phyloP scores from a whole-genome alignment of 106 monocot species.

The Platanthera guangdongensis region DNA sequence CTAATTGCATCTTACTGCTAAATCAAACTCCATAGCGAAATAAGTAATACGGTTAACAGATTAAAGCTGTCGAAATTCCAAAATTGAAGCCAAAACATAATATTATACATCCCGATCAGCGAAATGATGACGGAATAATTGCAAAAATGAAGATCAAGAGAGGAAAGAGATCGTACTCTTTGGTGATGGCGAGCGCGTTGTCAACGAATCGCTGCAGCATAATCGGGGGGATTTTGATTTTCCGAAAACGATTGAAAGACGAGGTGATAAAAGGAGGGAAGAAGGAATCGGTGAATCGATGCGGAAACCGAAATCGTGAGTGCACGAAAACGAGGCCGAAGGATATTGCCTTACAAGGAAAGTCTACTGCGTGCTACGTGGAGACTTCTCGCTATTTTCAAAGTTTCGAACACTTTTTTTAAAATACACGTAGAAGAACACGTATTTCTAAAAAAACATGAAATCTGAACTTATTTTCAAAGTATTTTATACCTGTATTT shows the following conservation, averaged over 20 bases:
- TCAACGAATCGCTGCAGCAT: slow-evolving; percentile 65
- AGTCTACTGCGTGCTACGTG: neutral
- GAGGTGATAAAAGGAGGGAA: neutral
- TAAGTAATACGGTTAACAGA: neutral
- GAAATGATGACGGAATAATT: neutral
- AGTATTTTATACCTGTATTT: too few relatives aligned
- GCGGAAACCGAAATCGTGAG: neutral
- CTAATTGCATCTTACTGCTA: neutral
- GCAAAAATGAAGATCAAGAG: neutral
- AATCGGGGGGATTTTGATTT: neutral
- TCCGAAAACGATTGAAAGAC: neutral
- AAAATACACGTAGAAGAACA: too few relatives aligned
- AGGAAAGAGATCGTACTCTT: slow-evolving; percentile 30
- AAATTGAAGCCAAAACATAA: neutral
- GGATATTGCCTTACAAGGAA: neutral
- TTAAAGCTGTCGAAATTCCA: neutral
- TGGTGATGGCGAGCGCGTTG: slow-evolving; percentile 45
- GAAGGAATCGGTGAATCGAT: neutral
- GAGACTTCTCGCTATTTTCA: too few relatives aligned
- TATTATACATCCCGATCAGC: neutral
- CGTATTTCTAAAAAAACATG: too few relatives aligned
- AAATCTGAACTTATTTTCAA: too few relatives aligned
- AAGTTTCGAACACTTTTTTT: too few relatives aligned
- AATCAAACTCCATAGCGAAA: neutral
- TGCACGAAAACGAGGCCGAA: neutral